Evolutionary conservation across 1,284 basidiomycete genomes (phyloP), one percentile per base, ranked within the genome.

Genomic region (Austropuccinia psidii): DNA sequence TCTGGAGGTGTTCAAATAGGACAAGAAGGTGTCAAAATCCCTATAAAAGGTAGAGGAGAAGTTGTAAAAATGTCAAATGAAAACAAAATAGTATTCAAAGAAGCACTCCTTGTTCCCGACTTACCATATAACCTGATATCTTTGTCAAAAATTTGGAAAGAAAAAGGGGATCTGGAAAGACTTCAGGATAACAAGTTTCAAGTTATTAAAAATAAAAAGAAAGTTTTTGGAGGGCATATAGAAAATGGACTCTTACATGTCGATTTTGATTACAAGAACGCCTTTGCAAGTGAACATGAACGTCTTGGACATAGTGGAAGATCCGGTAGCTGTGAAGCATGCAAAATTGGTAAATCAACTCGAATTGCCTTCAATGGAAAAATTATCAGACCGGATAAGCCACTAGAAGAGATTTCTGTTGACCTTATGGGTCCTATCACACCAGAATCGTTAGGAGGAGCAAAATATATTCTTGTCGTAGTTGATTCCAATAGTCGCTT

Each of bases 281-380:
- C 41, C 13, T n/a, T n/a, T n/a, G n/a, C n/a, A n/a, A n/a, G n/a
- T n/a, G 47, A 66, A n/a, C 64, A 66, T 27, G 6, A 35, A 39
- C 1, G 31, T n/a, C 15, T 50, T 5, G 47, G 64, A 31, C 45
- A 62, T 24, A 11, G 19, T 6, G 60, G 60, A 27, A 35, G n/a
- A 29, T 13, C 13, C 15, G 31, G 17, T 21, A 24, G 35, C 24
- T 68, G 65, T 27, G 52, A 68, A 29, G 52, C 50, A 39, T 68
- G 65, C n/a, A 33, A 54, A 27, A 35, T 68, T 27, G 65, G 65
- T 41, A 68, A 68, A 57, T n/a, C 21, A 43, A 68, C 65, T 9
- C n/a, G 52, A 31, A n/a, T n/a, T n/a, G n/a, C n/a, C n/a, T n/a
- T n/a, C n/a, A n/a, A n/a, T n/a, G n/a, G n/a, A n/a, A n/a, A n/a